Base-by-base conservation (phyloP, 2,329 filamentous ascomycete species). In the Hypoxylon sp. region DNA sequence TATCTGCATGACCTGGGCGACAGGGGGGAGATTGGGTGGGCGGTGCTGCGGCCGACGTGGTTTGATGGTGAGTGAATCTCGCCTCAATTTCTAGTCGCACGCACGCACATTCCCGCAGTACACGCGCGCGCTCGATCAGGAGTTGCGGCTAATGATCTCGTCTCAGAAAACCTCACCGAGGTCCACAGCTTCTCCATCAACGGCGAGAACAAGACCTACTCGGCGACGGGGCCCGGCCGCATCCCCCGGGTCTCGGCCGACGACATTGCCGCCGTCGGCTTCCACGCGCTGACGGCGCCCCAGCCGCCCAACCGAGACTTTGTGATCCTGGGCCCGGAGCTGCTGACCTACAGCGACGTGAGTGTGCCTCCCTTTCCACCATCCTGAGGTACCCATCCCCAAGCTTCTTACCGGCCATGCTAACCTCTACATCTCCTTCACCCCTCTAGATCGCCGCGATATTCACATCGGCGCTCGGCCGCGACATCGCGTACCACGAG, bases 241-340 rank as follows among this genome's bases (percentile, higher is more conserved):
- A 70, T 81, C n/a, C 78, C 79, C 0, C 81, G 78, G 67, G 71
- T 83, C 4, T 75, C 75, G 11, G 74, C 75, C 4, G 67, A 75
- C 23, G 80, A 83, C 52, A 79, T 83, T 47, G 79, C 79, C 0
- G 74, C 73, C 3, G 75, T 80, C 2, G 79, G 76, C 1, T 73
- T 74, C 53, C 64, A 71, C 37, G 72, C 75, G 1, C 67, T 83
- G 37, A 77, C 73, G 6, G 71, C 74, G 15, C 52, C 69, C 21
- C 67, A 74, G 9, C 59, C 76, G 3, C 75, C 76, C 11, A 79
- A 81, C 55, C 74, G 69, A 0, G 77, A 81, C 26, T 73, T 70
- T 50, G 9, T 74, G 0, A 59, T 79, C 10, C 48, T 77, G 1
- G 75, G 77, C 0, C 70, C 74, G 0, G 74, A 78, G 56, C 53